phyloP scores from a whole-genome alignment of 495 filamentous ascomycete genomes.

The Usnea hakonensis region DNA sequence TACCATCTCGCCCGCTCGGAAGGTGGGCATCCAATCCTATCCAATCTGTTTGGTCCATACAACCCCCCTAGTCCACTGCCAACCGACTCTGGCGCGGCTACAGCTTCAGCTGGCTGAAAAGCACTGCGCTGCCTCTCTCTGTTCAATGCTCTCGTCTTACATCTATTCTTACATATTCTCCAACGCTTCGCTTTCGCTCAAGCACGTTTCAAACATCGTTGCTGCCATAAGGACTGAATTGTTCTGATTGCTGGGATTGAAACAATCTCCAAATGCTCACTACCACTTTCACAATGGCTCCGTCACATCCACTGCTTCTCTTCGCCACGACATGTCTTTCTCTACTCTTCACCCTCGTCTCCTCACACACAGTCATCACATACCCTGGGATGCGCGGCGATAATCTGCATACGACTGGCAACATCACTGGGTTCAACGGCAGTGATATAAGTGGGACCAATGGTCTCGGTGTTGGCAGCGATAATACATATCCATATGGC shows the following conservation, averaged over 20 bases:
- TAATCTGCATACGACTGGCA: constrained; percentile 73
- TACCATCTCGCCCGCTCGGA: not conserved
- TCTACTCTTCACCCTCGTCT: constrained; percentile 44
- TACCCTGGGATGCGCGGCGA: constrained; percentile 95
- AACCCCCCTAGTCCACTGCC: not conserved
- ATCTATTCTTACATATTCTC: constrained; percentile 17
- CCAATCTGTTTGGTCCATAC: not conserved
- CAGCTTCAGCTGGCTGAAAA: constrained; percentile 4
- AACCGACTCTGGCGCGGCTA: constrained; percentile 15
- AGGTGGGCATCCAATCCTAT: not conserved
- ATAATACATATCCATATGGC: constrained; percentile 66
- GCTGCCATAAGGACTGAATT: not conserved
- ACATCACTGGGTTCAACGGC: constrained; percentile 37
- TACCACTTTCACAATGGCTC: constrained; percentile 6
- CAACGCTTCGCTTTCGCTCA: constrained; percentile 12
- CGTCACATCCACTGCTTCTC: constrained; percentile 10
- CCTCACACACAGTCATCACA: constrained; percentile 80
- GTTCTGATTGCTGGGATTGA: not conserved
- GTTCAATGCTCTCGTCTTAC: not conserved
- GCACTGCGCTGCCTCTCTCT: constrained; percentile 1
- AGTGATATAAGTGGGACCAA: constrained; percentile 37
- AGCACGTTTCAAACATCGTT: not conserved
- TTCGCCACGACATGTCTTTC: constrained; percentile 28
- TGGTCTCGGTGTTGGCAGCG: constrained; percentile 41
- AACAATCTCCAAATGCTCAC: not conserved